Percentiles rank a stretch among this genome's conserved stretches.
These are phyloP conservation scores for Boletus barrowsii DNA, from an alignment of 768 basidiomycete genomes.

Conservation along the genomic window DNA sequence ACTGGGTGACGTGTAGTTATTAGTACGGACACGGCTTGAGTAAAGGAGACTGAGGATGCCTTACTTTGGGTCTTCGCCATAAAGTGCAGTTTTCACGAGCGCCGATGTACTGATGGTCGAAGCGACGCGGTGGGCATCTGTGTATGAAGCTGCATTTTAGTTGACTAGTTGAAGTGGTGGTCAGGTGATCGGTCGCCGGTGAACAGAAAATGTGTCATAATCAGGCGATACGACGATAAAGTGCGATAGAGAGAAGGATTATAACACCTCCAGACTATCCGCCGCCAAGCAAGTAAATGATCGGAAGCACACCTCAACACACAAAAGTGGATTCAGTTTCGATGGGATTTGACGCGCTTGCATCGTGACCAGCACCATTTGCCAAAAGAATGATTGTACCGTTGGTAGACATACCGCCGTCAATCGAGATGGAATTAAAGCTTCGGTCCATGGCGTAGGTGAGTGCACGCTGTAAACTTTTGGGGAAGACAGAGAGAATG, in stretches of 20 bases:
- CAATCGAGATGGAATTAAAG: conserved; percentile 96
- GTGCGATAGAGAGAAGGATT: background rate
- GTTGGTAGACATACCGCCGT: conserved; percentile 98
- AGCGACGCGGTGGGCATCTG: conserved; percentile 87
- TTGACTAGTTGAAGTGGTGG: conserved; percentile 36
- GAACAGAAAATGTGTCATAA: no score
- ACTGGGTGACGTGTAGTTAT: conserved; percentile 37
- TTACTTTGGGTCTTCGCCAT: no score
- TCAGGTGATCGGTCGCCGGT: conserved; percentile 9
- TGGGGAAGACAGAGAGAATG: conserved; percentile 77
- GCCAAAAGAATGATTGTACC: conserved; percentile 89
- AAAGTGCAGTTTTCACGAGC: conserved; percentile 92
- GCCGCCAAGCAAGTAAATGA: background rate
- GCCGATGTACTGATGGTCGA: conserved; percentile 91
- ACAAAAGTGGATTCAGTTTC: conserved; percentile 86
- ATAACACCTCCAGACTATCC: background rate
- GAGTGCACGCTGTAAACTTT: conserved; percentile 77
- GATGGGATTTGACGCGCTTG: conserved; percentile 30
- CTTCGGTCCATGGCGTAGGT: conserved; percentile 90
- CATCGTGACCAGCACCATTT: conserved; percentile 77
- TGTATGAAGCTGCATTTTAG: conserved; percentile 78
- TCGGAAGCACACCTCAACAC: conserved; percentile 65
- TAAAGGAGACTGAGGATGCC: background rate
- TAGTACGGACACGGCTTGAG: background rate
- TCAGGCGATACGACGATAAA: background rate